Base-by-base conservation (phyloP, 345 rosid genomes). In the Aquilaria sinensis region DNA sequence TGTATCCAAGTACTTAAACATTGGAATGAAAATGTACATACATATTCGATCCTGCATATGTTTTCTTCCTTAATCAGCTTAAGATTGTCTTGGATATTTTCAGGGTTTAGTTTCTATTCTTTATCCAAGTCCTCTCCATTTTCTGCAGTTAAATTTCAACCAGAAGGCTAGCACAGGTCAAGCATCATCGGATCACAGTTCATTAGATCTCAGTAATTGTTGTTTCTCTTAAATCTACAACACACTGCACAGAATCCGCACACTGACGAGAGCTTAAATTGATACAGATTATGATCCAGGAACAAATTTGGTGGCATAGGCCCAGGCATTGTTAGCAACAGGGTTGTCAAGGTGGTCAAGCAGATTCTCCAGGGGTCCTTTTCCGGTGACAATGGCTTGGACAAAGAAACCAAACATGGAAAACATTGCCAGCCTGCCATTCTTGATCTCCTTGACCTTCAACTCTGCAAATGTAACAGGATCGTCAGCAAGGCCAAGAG, bases 371-470 rank as follows among this genome's bases (percentile, higher is more conserved):
- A 88, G 74, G 12, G 98, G 98, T 63, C 98, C 97, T 74, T 93
- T 93, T 11, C 98, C 97, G 0, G 96, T 90, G 3, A 93, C 96
- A 73, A 90, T 88, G 60, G 97, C 97, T 75, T 93, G 97, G 51
- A 93, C 97, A 55, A 88, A 93, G 92, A 86, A 93, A 45, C 98
- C 97, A 61, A 93, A 93, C 98, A 93, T 93, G 56, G 98, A 85
- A 83, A 93, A 93, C 98, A 90, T 90, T 66, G 97, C 98, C 23
- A 90, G 74, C 64, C 98, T 72, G 29, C 96, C 98, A 51, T 93
- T 90, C 86, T 90, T 90, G 77, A 93, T 90, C 75, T 93, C 98
- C 73, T 93, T 93, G 45, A 94, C 99, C 80, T 93, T 93, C 65
- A 93, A 89, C 83, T 94, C 97, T 29, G 97, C 94, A 15, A 88